Evolutionary conservation across 2,329 filamentous ascomycete genomes (phyloP), one percentile per base, ranked within the genome.

Genomic region (Cordyceps cicadae): DNA sequence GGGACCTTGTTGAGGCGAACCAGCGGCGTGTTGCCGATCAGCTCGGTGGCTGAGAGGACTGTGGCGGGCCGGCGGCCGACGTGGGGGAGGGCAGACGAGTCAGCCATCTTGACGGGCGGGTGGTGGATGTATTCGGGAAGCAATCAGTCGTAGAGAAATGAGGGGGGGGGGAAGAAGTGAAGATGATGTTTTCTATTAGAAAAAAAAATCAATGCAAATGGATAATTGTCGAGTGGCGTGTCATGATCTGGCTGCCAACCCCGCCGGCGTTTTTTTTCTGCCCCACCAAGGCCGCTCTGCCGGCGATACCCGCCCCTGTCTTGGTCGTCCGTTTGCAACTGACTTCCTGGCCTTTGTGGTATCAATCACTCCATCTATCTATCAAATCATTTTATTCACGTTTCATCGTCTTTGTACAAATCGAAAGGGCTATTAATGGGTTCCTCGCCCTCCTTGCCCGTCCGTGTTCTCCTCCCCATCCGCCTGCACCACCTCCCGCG

Each of bases 21-120:
- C 59, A 99, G 86, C n/a, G 94, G 94, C 46, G 93, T 96, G 75
- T 95, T 93, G 70, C 92, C 93, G 68, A 99, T 97, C 66, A 97
- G 86, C 75, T 96, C 87, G 51, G 87, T 89, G 65, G 92, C 89
- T 61, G 85, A 87, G 69, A 85, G 69, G 54, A 78, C 78, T 39
- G 76, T 76, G 39, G 74, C 69, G 64, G 71, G 67, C 55, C 66
- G 67, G 61, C 70, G 73, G 59, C 66, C 60, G 54, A 68, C 65
- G 63, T 71, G 70, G 50, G 73, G 72, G 51, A 74, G 54, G 43
- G 9, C 53, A 8, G 66, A 66, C 5, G 48, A 57, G 32, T 59
- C 58, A 32, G 58, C 50, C 58, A 60, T 60, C 2, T 19, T 49
- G 58, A 21, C 7, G 41, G 29, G 50, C 7, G 41, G 29, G 50